These are phyloP conservation scores for Podospora pseudopauciseta DNA, from an alignment of 495 filamentous ascomycete species.

Conservation along the genomic window DNA sequence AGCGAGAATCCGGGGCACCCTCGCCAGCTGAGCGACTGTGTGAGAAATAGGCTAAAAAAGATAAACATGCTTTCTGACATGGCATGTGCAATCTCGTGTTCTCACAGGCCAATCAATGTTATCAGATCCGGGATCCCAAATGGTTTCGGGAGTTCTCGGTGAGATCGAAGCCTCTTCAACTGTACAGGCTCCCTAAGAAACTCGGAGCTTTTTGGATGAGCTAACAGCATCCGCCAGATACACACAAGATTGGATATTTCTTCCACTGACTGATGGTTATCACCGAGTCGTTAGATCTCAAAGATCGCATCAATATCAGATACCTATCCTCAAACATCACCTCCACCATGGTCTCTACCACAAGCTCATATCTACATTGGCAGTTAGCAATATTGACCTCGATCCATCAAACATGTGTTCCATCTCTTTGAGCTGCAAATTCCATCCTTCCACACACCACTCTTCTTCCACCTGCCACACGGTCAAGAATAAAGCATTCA, in stretches of 20 bases:
- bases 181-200: no score
- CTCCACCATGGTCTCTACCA: background rate
- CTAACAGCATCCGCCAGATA: no score
- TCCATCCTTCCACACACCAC: no score
- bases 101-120: background rate
- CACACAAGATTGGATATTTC: no score
- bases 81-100: background rate
- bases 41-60: conserved; percentile 4
- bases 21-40: background rate
- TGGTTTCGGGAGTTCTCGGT: background rate
- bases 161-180: background rate
- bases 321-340: background rate
- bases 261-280: no score
- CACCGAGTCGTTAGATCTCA: background rate
- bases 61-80: conserved; percentile 1
- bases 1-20: conserved; percentile 1
- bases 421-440: no score
- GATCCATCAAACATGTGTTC: no score
- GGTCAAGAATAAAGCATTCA: no score
- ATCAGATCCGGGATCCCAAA: background rate
- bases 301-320: background rate
- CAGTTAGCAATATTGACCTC: no score
- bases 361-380: no score
- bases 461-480: no score
- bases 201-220: no score